A percentile compares a stretch with the other conserved stretches of the same genome.
Evolutionary conservation across 148 eudicot genomes (phyloP).

Genomic region (Arbutus unedo): DNA sequence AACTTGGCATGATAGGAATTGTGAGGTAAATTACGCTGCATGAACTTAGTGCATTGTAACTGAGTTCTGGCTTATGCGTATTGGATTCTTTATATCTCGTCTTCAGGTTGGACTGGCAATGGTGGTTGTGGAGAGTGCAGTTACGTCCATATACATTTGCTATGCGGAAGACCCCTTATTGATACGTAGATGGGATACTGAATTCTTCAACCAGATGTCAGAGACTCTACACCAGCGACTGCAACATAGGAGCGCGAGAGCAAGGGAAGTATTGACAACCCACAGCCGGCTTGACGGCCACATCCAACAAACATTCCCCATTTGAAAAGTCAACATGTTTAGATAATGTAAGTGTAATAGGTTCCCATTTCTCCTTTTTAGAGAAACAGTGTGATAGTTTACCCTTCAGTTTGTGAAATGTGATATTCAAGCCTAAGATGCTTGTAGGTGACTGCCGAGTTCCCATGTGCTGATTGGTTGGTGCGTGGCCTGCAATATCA

Average conservation of each 20-base stretch:
- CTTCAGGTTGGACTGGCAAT: conserved; percentile 82
- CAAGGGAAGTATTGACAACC: conserved; percentile 54
- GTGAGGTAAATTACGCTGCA: not conserved
- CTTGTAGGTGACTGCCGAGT: no score
- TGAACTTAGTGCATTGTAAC: not conserved
- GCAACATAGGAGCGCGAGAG: conserved; percentile 84
- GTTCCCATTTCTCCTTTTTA: not conserved
- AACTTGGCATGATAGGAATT: not conserved
- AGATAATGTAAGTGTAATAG: not conserved
- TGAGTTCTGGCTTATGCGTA: conserved; percentile 3
- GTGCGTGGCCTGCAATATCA: no score
- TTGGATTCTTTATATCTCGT: not conserved
- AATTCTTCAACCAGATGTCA: conserved; percentile 73
- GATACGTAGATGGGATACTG: conserved; percentile 74
- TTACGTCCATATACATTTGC: conserved; percentile 86
- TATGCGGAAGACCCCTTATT: conserved; percentile 81
- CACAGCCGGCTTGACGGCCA: conserved; percentile 45
- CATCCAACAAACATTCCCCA: conserved; percentile 29
- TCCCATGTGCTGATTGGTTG: no score
- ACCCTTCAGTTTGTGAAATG: not conserved
- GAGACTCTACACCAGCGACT: conserved; percentile 85
- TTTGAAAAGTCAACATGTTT: conserved; percentile 16
- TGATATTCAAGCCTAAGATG: no score
- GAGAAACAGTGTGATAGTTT: not conserved
- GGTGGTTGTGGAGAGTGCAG: conserved; percentile 94